These are phyloP conservation scores for Hibiscus mutabilis DNA, from an alignment of 345 rosid species.

Conservation along the genomic window DNA sequence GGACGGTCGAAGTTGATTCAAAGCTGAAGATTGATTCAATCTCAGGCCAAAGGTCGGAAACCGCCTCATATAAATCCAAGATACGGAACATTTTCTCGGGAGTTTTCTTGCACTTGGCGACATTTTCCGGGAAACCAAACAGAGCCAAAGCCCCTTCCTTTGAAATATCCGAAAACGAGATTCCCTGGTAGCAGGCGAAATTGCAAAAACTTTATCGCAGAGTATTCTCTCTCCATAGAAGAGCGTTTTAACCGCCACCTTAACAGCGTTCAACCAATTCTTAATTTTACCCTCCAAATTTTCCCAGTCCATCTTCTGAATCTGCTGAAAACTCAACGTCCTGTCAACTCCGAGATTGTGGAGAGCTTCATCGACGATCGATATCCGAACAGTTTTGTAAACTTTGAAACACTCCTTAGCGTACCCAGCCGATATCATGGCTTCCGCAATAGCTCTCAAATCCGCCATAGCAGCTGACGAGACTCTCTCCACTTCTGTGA, in stretches of 20 bases:
- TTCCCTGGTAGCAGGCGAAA: slow-evolving; percentile 38
- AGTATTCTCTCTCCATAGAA: slow-evolving; percentile 63
- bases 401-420: slow-evolving; percentile 58
- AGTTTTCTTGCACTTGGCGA: slow-evolving; percentile 56
- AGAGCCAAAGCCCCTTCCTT: slow-evolving; percentile 46
- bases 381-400: slow-evolving; percentile 48
- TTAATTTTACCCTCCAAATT: slow-evolving; percentile 45
- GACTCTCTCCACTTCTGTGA: slow-evolving; percentile 16
- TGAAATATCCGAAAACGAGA: slow-evolving; percentile 51
- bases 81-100: slow-evolving; percentile 72
- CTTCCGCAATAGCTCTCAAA: slow-evolving; percentile 57
- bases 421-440: slow-evolving; percentile 68
- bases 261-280: slow-evolving; percentile 47
- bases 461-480: slow-evolving; percentile 36
- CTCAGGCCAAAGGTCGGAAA: slow-evolving; percentile 51
- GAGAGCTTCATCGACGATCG: slow-evolving; percentile 49
- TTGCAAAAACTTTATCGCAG: slow-evolving; percentile 52
- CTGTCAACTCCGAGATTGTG: slow-evolving; percentile 50
- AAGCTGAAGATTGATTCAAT: slow-evolving; percentile 55
- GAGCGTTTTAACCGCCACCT: slow-evolving; percentile 36
- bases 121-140: slow-evolving; percentile 53
- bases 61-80: slow-evolving; percentile 67
- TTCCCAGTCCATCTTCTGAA: slow-evolving; percentile 70
- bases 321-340: slow-evolving; percentile 22
- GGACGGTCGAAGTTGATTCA: slow-evolving; percentile 45